Percentiles rank a stretch among this genome's conserved stretches.
Conservation (phyloP, 2,329 filamentous ascomycete genomes). For the Fusarium sp. region DNA sequence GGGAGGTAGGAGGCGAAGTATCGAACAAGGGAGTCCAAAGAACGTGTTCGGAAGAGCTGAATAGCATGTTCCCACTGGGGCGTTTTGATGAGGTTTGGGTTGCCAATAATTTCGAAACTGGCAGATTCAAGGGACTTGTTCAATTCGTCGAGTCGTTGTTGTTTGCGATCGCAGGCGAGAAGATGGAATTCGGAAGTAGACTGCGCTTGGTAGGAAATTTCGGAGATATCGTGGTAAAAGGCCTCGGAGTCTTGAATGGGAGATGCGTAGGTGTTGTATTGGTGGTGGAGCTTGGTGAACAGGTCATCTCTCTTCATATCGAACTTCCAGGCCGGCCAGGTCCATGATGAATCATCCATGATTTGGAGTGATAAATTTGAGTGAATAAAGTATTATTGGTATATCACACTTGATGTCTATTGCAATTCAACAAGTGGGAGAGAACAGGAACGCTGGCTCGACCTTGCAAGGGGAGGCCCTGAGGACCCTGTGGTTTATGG, state of each 20-base stretch:
- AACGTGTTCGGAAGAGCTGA: background rate
- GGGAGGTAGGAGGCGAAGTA: conserved; percentile 60
- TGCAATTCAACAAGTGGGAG: no score
- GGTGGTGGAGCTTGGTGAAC: conserved; percentile 64
- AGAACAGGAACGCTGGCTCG: no score
- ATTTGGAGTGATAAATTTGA: no score
- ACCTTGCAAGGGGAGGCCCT: no score
- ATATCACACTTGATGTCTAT: no score
- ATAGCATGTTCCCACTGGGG: conserved; percentile 50
- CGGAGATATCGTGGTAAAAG: conserved; percentile 68
- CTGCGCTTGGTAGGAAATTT: conserved; percentile 61
- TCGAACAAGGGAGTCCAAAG: background rate
- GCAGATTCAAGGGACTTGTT: conserved; percentile 64
- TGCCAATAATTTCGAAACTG: conserved; percentile 43
- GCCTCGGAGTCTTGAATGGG: conserved; percentile 67
- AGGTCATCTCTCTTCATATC: conserved; percentile 67
- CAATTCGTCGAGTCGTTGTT: conserved; percentile 62
- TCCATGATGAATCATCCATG: conserved; percentile 63
- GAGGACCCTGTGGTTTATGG: no score
- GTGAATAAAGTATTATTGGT: no score
- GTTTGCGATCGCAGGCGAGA: conserved; percentile 61
- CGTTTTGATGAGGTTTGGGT: conserved; percentile 63
- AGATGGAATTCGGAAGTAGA: conserved; percentile 62
- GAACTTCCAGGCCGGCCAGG: conserved; percentile 70
- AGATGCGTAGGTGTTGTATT: conserved; percentile 66